Percentiles rank a stretch among this genome's conserved stretches.
phyloP scores from a whole-genome alignment of 768 basidiomycete genomes.

The Tylopilus plumbeoviolaceoides region DNA sequence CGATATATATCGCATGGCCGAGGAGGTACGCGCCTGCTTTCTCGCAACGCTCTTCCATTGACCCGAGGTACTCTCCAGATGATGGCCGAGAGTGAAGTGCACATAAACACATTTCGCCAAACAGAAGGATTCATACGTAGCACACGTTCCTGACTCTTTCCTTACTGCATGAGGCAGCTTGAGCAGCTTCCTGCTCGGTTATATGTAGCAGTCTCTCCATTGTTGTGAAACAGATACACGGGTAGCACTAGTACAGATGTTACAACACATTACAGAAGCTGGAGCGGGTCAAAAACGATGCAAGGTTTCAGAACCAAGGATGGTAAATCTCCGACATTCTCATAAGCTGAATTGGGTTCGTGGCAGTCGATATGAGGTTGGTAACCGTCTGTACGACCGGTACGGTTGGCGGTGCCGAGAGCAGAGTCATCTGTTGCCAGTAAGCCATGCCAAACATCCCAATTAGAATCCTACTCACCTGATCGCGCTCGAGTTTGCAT shows the following conservation, averaged over 20 bases:
- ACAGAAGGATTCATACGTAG: constrained; percentile 66
- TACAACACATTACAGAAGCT: neutral
- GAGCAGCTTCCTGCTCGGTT: neutral
- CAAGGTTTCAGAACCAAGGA: constrained; percentile 67
- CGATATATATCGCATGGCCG: constrained; percentile 86
- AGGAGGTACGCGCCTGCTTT: constrained; percentile 59
- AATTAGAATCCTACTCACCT: constrained; percentile 38
- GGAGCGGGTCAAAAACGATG: neutral
- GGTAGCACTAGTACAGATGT: neutral
- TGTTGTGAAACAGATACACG: constrained; percentile 1
- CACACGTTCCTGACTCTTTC: constrained; percentile 25
- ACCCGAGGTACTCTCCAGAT: constrained; percentile 41
- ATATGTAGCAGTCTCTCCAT: neutral
- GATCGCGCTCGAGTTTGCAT: constrained; percentile 83
- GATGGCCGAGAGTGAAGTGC: constrained; percentile 68
- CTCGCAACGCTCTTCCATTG: neutral
- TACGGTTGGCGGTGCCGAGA: constrained; percentile 20
- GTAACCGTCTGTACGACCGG: constrained; percentile 80
- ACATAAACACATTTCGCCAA: constrained; percentile 67
- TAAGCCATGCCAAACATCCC: constrained; percentile 1
- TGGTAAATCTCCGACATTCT: constrained; percentile 83
- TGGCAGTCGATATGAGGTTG: constrained; percentile 79
- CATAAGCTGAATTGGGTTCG: constrained; percentile 79
- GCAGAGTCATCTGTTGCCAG: constrained; percentile 16
- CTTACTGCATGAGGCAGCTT: neutral